Evolutionary conservation across 768 basidiomycete species (phyloP), one percentile per base, ranked within the genome.

Genomic region (Kwoniella sp.): DNA sequence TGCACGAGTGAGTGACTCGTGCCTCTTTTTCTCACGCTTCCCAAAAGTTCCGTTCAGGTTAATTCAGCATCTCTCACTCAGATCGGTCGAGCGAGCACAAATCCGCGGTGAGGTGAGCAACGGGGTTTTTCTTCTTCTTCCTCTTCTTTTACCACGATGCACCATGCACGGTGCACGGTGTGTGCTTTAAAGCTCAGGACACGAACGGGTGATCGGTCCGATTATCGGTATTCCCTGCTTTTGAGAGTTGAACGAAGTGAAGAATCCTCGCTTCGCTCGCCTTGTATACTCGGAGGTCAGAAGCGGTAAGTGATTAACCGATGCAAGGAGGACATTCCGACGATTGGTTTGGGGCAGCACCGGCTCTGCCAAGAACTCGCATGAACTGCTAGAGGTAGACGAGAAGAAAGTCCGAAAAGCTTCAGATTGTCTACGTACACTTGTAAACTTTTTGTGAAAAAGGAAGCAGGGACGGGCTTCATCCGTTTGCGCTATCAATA

Each of bases 1-100:
- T n/a, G n/a, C n/a, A n/a, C n/a, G 33, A 13, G 33, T 13, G 17
- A 44, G 40, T 19, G 8, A 19, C 17, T 44, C 40, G 40, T 44
- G 40, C 40, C 40, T 44, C 40, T 44, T 44, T 44, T 44, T 44
- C 40, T 19, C 40, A 44, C 40, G 40, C 40, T 44, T 44, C 17
- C 17, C 17, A 9, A 44, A 10, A 13, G 33, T 19, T 19, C 40
- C 40, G 40, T 44, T 19, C 40, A 19, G 40, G 40, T 44, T 44
- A 33, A 33, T 6, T 33, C 33, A 33, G 7, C 5, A 5, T 33
- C 33, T 33, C 33, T 33, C 17, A 3, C 40, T 44, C 40, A 44
- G 40, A 44, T 44, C 40, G 10, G 10, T 13, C 6, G 33, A n/a
- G n/a, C n/a, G n/a, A n/a, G n/a, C n/a, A n/a, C n/a, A n/a, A n/a